Evolutionary conservation across 495 filamentous ascomycete species (phyloP), one percentile per base, ranked within the genome.

Genomic region (Penicillium goetzii): DNA sequence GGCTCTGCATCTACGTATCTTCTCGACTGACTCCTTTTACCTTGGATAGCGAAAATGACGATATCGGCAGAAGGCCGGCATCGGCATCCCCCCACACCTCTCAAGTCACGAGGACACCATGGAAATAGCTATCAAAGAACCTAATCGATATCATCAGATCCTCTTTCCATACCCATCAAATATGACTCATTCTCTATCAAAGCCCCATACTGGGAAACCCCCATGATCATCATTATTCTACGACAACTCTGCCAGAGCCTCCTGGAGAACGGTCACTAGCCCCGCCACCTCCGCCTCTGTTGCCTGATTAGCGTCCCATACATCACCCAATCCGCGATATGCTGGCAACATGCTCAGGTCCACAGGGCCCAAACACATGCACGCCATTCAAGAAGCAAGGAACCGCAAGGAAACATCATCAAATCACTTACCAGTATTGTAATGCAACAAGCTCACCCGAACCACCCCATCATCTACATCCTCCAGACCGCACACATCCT

Each of bases 361-460:
- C 47, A 51, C 14, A 12, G 12, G 9, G 15, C 25, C 21, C 4
- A 30, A 23, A 28, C 11, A 15, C 14, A 51, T 51, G 47, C 47
- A 28, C 25, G 47, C 47, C 47, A 55, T 36, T 19, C 17, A 3
- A 32, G 26, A 11, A 7, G 14, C 60, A 58, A 33, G 36, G 23
- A 55, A 60, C 55, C 36, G 41, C 17, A 60, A 58, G 17, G 32
- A 19, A 45, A 56, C 47, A 51, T 14, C 19, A 58, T 28, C 58
- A 40, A 6, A 3, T 10, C 54, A 80, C 84, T 82, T 68, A 88
- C 88, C 75, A 8, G 86, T 91, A 69, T 92, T 93, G 76, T 92
- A 92, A 78, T 91, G 89, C 72, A 89, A 82, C 78, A 90, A 79
- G 66, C 84, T 88, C 38, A 91, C 86, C 71, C 90, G 83, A 17